Evolutionary conservation across 176 grass and related monocot species (phyloP).

Genomic region (Sorghum bicolor): Sorghum_bicolor_NCBIv3 NC_012874.2:1979501-1980000

Average conservation of each 20-base stretch:
- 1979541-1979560: not conserved
- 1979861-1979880: not conserved
- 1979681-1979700: not conserved
- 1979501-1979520: not conserved
- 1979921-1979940: not conserved
- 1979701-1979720: not conserved
- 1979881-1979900: not conserved
- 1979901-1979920: not conserved
- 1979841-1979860: not conserved
- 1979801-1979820: too few species aligned
- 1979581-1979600: not conserved
- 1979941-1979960: not conserved
- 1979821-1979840: not conserved
- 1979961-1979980: not conserved
- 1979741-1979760: not conserved
- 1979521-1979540: not conserved
- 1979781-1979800: not conserved
- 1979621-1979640: not conserved
- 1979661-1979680: not conserved
- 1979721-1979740: not conserved
- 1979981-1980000: not conserved
- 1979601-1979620: not conserved
- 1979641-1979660: not conserved
- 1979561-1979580: not conserved
- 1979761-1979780: not conserved